Base-by-base conservation (phyloP, 345 rosid species). In the Limnanthes douglasii region DNA sequence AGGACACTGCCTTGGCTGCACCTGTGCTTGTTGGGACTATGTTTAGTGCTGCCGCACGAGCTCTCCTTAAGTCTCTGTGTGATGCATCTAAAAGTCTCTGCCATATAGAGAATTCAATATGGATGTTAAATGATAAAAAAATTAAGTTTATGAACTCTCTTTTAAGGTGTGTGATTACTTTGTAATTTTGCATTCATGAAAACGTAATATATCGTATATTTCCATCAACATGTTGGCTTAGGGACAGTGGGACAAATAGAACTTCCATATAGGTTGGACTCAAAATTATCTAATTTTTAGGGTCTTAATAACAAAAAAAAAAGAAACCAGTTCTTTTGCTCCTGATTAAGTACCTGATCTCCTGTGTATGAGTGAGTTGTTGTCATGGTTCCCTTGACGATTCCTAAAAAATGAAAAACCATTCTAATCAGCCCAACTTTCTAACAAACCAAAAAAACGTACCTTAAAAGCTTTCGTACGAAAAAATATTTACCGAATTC, bases 291-390 rank as follows among this genome's bases (percentile, higher is more conserved):
- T n/a, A n/a, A n/a, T n/a, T n/a, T n/a, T n/a, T n/a, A n/a, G n/a
- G n/a, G n/a, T n/a, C n/a, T n/a, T n/a, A n/a, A n/a, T n/a, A n/a
- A n/a, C n/a, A n/a, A n/a, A n/a, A n/a, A n/a, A n/a, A n/a, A n/a
- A n/a, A n/a, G n/a, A n/a, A n/a, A n/a, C n/a, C n/a, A n/a, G n/a
- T n/a, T n/a, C n/a, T n/a, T n/a, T n/a, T n/a, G n/a, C n/a, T n/a
- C n/a, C 2, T n/a, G 15, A 14, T 3, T 5, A 24, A 24, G 34
- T 68, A 88, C 95, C 83, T 88, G 98, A 66, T 90, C 98, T 18
- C 98, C 94, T 0, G 95, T 90, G 73, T 84, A 90, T 45, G 98
- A 90, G 54, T 90, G 98, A 11, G 98, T 90, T 7, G 98, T 90
- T 41, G 95, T 90, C 95, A 90, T 90, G 32, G 98, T 77, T 39